These are phyloP conservation scores for Aspergillus sp. DNA, from an alignment of 2,329 filamentous ascomycete species.

Conservation along the genomic window DNA sequence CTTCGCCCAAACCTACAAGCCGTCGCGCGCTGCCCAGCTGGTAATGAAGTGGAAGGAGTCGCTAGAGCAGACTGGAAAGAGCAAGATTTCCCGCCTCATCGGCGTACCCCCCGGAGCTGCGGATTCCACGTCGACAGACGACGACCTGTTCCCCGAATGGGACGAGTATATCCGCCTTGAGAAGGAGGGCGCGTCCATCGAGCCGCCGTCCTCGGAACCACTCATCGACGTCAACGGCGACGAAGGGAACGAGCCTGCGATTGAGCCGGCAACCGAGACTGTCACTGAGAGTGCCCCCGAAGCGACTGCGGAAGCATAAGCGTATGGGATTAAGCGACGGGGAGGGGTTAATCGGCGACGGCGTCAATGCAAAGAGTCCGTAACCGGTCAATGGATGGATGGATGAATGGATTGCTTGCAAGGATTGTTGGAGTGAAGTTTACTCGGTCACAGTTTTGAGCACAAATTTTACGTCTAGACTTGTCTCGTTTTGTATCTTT, in stretches of 20 bases:
- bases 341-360: no score
- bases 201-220: conserved; percentile 29
- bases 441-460: neutral
- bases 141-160: conserved; percentile 93
- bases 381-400: no score
- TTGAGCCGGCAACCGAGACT: conserved; percentile 7
- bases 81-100: conserved; percentile 71
- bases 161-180: conserved; percentile 80
- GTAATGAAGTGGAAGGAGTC: conserved; percentile 72
- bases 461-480: neutral
- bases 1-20: conserved; percentile 93
- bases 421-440: no score
- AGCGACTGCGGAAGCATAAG: conserved; percentile 17
- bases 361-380: no score
- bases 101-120: conserved; percentile 68
- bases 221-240: conserved; percentile 34
- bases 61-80: conserved; percentile 76
- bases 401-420: no score
- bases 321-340: neutral
- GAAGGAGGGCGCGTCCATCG: conserved; percentile 51
- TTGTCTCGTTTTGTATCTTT: conserved; percentile 7
- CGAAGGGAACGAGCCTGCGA: conserved; percentile 13
- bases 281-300: conserved; percentile 26
- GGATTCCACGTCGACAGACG: conserved; percentile 42
- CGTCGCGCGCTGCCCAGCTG: conserved; percentile 58